Conservation (phyloP, 1,139 yeast genomes). For the Sporopachydermia cereana region DNA sequence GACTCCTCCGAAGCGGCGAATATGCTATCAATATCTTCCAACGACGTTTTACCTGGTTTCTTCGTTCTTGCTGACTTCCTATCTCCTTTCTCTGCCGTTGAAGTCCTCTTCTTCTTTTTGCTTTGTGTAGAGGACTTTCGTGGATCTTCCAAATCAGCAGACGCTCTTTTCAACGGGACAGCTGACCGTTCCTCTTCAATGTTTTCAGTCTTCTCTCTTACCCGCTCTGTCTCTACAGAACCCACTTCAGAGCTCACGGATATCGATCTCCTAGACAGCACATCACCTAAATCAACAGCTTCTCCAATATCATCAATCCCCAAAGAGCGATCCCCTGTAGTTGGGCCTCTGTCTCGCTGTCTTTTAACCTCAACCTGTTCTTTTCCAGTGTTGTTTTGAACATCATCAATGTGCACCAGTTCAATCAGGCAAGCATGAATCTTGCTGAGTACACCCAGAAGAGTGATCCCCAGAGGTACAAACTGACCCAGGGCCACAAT, state of each 20-base stretch:
- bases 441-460: neutral
- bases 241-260: neutral
- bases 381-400: too few relatives aligned
- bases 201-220: neutral
- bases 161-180: neutral
- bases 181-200: too few relatives aligned
- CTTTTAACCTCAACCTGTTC: too few relatives aligned
- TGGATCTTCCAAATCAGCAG: too few relatives aligned
- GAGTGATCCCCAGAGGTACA: constrained; percentile 49
- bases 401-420: too few relatives aligned
- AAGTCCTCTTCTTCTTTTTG: neutral
- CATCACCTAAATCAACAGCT: too few relatives aligned
- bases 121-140: too few relatives aligned
- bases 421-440: neutral
- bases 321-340: too few relatives aligned
- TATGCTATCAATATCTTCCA: neutral
- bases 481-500: constrained; percentile 71
- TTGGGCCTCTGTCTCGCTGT: too few relatives aligned
- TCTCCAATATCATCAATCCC: too few relatives aligned
- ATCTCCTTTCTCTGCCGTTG: neutral
- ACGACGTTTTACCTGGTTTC: too few relatives aligned
- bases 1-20: neutral
- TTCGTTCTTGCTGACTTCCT: too few relatives aligned
- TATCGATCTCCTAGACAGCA: neutral
- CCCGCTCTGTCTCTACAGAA: neutral